These are phyloP conservation scores for Leccinum arenicola DNA, from an alignment of 768 basidiomycete genomes.

Conservation along the genomic window DNA sequence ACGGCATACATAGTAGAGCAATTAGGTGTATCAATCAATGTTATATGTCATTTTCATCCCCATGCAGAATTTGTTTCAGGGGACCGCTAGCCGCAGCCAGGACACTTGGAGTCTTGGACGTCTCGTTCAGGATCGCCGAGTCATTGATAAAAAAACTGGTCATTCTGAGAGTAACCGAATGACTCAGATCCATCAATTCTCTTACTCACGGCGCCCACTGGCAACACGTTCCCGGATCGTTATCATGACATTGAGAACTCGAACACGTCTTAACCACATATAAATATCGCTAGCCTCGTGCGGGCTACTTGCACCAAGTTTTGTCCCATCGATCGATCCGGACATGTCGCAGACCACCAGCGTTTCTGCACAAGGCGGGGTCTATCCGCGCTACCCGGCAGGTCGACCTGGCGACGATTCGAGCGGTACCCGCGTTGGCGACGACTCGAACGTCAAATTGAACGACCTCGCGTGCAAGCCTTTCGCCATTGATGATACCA, in stretches of 20 bases:
- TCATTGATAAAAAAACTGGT: neutral
- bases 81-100: neutral
- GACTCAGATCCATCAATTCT: neutral
- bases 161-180: neutral
- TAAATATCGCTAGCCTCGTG: neutral
- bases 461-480: slow-evolving; percentile 3
- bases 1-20: neutral
- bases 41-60: neutral
- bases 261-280: neutral
- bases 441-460: slow-evolving; percentile 5
- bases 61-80: neutral
- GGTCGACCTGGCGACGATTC: slow-evolving; percentile 2
- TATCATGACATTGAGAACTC: neutral
- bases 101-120: neutral
- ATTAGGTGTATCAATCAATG: too few species aligned
- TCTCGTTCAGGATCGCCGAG: neutral
- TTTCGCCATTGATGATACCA: neutral
- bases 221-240: neutral
- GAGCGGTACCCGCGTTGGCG: neutral
- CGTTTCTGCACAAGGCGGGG: neutral
- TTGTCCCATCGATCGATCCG: neutral
- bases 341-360: slow-evolving; percentile 14
- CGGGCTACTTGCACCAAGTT: neutral
- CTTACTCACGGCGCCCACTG: neutral
- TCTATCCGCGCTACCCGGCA: slow-evolving; percentile 9